These are phyloP conservation scores for Xylona heveae DNA, from an alignment of 495 filamentous ascomycete genomes.

Conservation along the genomic window DNA sequence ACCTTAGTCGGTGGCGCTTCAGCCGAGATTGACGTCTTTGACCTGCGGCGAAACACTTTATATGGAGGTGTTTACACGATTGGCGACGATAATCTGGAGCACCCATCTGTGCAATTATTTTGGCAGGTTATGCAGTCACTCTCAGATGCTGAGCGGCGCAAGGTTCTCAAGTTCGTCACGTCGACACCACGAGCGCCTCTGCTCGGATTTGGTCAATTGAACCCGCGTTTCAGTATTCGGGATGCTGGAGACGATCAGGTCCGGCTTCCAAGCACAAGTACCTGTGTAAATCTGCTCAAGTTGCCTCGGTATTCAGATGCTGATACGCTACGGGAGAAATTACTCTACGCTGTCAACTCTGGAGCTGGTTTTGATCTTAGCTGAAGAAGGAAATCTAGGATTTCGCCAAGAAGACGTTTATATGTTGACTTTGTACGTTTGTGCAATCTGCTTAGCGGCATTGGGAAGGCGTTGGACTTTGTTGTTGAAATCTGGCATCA, in stretches of 20 bases:
- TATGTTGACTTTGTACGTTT: too few relatives aligned
- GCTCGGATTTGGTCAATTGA: conserved; percentile 71
- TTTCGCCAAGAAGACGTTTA: too few relatives aligned
- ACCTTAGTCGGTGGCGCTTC: conserved; percentile 75
- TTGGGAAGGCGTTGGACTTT: too few relatives aligned
- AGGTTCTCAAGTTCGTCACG: conserved; percentile 90
- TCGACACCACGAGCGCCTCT: conserved; percentile 83
- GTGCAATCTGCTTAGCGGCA: too few relatives aligned
- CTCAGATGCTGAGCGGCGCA: conserved; percentile 49
- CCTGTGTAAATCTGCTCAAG: conserved; percentile 91
- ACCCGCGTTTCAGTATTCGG: conserved; percentile 72
- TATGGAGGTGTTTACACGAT: conserved; percentile 79
- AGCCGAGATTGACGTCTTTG: conserved; percentile 67
- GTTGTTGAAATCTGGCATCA: too few relatives aligned
- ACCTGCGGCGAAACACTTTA: conserved; percentile 64
- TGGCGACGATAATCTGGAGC: conserved; percentile 71
- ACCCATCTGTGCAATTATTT: conserved; percentile 67
- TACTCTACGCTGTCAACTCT: conserved; percentile 78
- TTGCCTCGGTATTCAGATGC: conserved; percentile 59
- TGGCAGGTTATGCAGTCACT: conserved; percentile 76
- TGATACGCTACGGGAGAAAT: conserved; percentile 43
- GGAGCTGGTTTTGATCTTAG: conserved; percentile 93
- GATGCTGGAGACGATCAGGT: conserved; percentile 65
- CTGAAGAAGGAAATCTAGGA: too few relatives aligned
- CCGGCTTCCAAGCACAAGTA: conserved; percentile 81